Evolutionary conservation across 2,329 filamentous ascomycete genomes (phyloP).

Genomic region (Coleophoma cylindrospora): DNA sequence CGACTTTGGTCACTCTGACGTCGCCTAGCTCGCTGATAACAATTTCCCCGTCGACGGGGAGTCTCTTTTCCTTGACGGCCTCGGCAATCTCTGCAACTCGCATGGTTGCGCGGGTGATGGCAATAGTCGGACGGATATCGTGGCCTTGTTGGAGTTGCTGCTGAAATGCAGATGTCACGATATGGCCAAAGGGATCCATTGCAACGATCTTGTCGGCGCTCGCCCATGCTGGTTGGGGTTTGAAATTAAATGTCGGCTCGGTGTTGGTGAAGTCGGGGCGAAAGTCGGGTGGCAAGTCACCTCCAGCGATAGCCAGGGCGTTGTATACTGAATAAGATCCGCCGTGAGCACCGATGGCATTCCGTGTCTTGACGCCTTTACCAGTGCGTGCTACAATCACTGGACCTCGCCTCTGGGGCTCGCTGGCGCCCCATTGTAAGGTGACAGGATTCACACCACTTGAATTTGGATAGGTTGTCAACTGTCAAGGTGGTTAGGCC

Average conservation of each 20-base stretch:
- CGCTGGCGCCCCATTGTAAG: conserved; percentile 75
- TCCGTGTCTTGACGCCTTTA: conserved; percentile 70
- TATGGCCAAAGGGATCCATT: conserved; percentile 90
- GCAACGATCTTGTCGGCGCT: conserved; percentile 88
- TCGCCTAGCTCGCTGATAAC: conserved; percentile 77
- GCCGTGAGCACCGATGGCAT: conserved; percentile 73
- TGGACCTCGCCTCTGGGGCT: conserved; percentile 69
- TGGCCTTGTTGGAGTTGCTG: not conserved
- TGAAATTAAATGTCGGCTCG: conserved; percentile 79
- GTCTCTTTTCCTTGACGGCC: conserved; percentile 74
- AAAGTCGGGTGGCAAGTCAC: conserved; percentile 76
- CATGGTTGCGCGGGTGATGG: conserved; percentile 2
- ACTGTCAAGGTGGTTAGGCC: not conserved
- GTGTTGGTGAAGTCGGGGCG: conserved; percentile 73
- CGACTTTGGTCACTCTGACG: conserved; percentile 86
- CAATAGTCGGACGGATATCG: conserved; percentile 2
- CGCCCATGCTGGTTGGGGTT: conserved; percentile 59
- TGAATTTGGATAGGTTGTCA: conserved; percentile 78
- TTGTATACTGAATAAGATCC: conserved; percentile 94
- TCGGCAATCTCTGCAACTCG: conserved; percentile 54
- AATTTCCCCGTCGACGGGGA: conserved; percentile 67
- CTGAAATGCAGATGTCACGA: not conserved
- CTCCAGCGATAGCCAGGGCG: conserved; percentile 82
- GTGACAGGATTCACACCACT: conserved; percentile 81
- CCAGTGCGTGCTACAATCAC: conserved; percentile 75